Evolutionary conservation across 2,329 filamentous ascomycete species (phyloP), one percentile per base, ranked within the genome.

Genomic region (Hymenoscyphus fraxineus): DNA sequence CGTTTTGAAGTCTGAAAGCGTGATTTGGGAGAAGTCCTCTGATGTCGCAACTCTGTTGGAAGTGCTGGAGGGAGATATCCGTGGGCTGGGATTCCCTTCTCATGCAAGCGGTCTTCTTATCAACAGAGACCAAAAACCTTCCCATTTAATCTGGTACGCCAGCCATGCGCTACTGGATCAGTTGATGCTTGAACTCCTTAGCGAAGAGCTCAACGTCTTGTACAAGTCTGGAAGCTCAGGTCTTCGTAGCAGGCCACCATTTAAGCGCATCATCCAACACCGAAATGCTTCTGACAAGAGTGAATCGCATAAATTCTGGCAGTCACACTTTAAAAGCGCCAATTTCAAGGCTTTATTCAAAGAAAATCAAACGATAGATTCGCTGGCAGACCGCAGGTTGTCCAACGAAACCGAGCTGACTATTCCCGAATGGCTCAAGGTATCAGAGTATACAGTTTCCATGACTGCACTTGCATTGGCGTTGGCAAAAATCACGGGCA

Each of bases 1-100:
- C 57, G 19, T 59, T 40, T 59, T 59, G 57, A 59, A 59, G 57
- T 59, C 57, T 59, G 57, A 59, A 39, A 59, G 32, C 22, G 57
- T 59, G 31, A 59, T 59, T 16, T 59, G 57, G 57, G 27, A 59
- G 32, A 38, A 32, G 15, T 59, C 57, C 22, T 59, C 57, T 15
- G 57, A 59, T 59, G 54, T 57, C 22, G 54, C 22, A 15, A 57
- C 3, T 57, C 54, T 57, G 32, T 32, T 57, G 54, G 31, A 12
- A 57, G 27, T 16, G 22, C 32, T 57, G 54, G 54, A 57, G 32
- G 54, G 54, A 57, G 54, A 57, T 57, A 57, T 57, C 31, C 32
- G 22, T 31, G 54, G 54, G 16, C 31, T 57, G 54, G 54, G 54
- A 57, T 57, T 35, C 32, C 16, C 54, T 57, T 22, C 54, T 32